Evolutionary conservation across 2,329 filamentous ascomycete genomes (phyloP).

Genomic region (Colletotrichum magnum): DNA sequence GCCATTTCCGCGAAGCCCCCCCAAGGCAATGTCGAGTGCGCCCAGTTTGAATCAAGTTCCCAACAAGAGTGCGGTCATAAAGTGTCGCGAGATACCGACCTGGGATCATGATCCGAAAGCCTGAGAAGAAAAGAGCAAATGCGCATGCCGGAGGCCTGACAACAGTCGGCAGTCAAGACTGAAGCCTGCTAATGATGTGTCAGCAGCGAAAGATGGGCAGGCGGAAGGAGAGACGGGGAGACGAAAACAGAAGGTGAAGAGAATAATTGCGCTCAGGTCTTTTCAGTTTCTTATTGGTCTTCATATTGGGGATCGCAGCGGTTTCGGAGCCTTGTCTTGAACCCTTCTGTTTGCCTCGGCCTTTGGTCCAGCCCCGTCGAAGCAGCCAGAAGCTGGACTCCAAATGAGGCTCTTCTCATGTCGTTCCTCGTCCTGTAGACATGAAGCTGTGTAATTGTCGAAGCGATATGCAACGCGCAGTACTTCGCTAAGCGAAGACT

Average conservation of each 20-base stretch:
- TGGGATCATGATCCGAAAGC: conserved; percentile 20
- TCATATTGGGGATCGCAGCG: conserved; percentile 66
- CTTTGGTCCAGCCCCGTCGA: conserved; percentile 70
- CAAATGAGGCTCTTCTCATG: conserved; percentile 58
- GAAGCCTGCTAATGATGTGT: background rate
- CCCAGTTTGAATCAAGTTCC: background rate
- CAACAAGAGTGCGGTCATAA: background rate
- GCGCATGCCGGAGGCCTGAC: conserved; percentile 6
- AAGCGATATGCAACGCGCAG: conserved; percentile 15
- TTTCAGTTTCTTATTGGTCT: conserved; percentile 75
- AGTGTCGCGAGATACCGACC: background rate
- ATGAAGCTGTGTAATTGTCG: conserved; percentile 1
- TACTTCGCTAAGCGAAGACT: conserved; percentile 9
- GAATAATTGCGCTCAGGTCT: conserved; percentile 73
- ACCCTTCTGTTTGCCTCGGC: conserved; percentile 66
- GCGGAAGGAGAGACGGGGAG: conserved; percentile 11
- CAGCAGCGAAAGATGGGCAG: background rate
- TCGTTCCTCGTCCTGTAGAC: conserved; percentile 13
- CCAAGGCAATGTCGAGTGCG: too few species aligned
- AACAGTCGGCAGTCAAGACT: background rate
- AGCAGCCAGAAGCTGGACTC: conserved; percentile 63
- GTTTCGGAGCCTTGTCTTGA: conserved; percentile 55
- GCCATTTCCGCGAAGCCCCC: conserved; percentile 2
- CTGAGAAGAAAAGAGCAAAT: conserved; percentile 6
- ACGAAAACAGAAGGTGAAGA: conserved; percentile 5